Conservation (phyloP, 768 basidiomycete species). For the Lentinula edodes region DNA sequence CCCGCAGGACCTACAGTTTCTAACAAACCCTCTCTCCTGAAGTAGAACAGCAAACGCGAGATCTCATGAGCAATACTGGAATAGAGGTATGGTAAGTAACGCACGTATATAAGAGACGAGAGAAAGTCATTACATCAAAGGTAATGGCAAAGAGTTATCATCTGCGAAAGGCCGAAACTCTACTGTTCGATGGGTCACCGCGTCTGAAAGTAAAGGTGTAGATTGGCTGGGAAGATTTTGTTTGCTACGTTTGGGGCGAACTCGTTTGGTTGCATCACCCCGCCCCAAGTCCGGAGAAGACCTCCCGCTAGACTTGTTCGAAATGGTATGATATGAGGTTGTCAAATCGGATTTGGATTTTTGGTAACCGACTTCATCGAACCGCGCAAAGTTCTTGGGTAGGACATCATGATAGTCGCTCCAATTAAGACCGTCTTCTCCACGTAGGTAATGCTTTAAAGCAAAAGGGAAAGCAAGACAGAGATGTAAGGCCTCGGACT, state of each 20-base stretch:
- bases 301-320: slow-evolving; percentile 25
- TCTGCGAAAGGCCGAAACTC: slow-evolving; percentile 57
- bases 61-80: slow-evolving; percentile 80
- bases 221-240: slow-evolving; percentile 37
- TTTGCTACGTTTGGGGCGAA: slow-evolving; percentile 69
- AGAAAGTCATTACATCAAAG: slow-evolving; percentile 52
- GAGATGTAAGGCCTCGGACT: slow-evolving; percentile 66
- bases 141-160: slow-evolving; percentile 69
- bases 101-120: neutral
- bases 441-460: slow-evolving; percentile 81
- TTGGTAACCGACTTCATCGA: slow-evolving; percentile 37
- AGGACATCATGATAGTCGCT: slow-evolving; percentile 64
- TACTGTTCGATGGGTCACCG: slow-evolving; percentile 39
- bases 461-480: slow-evolving; percentile 68
- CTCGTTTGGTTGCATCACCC: slow-evolving; percentile 58
- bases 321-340: slow-evolving; percentile 31
- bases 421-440: slow-evolving; percentile 70
- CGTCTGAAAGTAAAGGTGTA: slow-evolving; percentile 60
- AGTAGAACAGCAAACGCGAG: slow-evolving; percentile 59
- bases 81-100: neutral
- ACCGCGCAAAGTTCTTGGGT: slow-evolving; percentile 52
- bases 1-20: slow-evolving; percentile 91
- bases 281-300: slow-evolving; percentile 18
- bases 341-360: slow-evolving; percentile 24
- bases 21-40: slow-evolving; percentile 74